Base-by-base conservation (phyloP, 352 stramenopile genomes). In the Halophytophthora polymorphica region DNA sequence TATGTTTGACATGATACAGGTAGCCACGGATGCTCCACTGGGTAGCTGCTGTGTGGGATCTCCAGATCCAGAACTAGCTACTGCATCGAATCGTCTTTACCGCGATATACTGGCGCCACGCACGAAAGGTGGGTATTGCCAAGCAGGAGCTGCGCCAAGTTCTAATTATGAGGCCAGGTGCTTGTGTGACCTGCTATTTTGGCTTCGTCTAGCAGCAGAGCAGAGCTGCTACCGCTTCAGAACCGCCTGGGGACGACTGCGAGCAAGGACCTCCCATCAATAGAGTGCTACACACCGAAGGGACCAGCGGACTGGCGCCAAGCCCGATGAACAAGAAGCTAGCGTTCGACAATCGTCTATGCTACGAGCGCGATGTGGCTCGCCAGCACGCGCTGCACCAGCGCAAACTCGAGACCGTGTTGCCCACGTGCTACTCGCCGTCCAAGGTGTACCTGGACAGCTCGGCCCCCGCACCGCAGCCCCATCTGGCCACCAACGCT, bases 341-440 rank as follows among this genome's bases (percentile, higher is more conserved):
- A 49, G 69, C 70, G 56, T 92, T 90, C 53, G 74, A 90, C 58
- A 92, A 92, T 46, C 81, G 74, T 11, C 64, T 92, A 29, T 92
- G 81, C 67, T 92, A 90, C 43, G 78, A 92, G 63, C 81, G 81
- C 45, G 72, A 88, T 50, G 77, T 92, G 28, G 58, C 62, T 14
- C 72, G 70, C 23, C 71, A 83, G 41, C 78, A 88, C 37, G 66
- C 67, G 5, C 53, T 88, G 15, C 81, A 90, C 62, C 72, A 86
- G 14, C 62, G 72, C 28, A 89, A 88, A 46, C 63, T 92, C 6
- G 65, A 86, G 50, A 70, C 68, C 22, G 56, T 90, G 18, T 43
- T 86, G 23, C 68, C 77, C 6, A 90, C 78, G 17, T 77, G 69
- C 21, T 56, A 69, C 8, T 90, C 81, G 1, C 78, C 76, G 1